Evolutionary conservation across 768 basidiomycete genomes (phyloP).

Genomic region (Dictyophora rubrovolvata): DNA sequence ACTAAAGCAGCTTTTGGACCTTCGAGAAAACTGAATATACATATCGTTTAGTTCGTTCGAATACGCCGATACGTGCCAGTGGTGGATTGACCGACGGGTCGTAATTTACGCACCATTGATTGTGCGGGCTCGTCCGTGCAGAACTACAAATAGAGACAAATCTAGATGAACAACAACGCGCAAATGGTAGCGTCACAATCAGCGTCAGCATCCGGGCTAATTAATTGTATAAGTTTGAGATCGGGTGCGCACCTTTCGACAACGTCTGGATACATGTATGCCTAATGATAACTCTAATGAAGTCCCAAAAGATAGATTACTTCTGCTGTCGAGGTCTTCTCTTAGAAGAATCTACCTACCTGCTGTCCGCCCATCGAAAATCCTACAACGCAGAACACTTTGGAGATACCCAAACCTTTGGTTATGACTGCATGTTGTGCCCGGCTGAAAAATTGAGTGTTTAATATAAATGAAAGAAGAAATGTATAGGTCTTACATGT

Average conservation of each 20-base stretch:
- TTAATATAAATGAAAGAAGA: background rate
- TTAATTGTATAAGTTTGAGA: no score
- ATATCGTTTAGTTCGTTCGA: no score
- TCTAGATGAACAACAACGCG: conserved; percentile 21
- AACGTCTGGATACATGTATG: conserved; percentile 44
- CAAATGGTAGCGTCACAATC: no score
- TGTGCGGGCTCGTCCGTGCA: conserved; percentile 45
- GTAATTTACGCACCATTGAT: conserved; percentile 33
- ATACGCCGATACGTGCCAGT: no score
- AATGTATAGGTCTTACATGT: conserved; percentile 30
- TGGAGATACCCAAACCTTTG: conserved; percentile 33
- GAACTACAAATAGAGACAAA: conserved; percentile 43
- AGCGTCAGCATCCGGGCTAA: no score
- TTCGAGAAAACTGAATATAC: conserved; percentile 42
- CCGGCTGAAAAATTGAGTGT: conserved; percentile 24
- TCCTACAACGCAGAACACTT: conserved; percentile 38
- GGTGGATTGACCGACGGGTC: background rate
- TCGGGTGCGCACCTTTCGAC: conserved; percentile 31
- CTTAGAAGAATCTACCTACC: conserved; percentile 15
- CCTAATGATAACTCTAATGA: conserved; percentile 42
- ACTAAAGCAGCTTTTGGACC: conserved; percentile 46
- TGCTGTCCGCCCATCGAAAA: conserved; percentile 55
- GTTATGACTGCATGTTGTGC: conserved; percentile 47
- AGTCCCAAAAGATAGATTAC: background rate
- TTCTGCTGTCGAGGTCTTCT: background rate